Percentiles rank a stretch among this genome's conserved stretches.
These are phyloP conservation scores for Scutellaria baicalensis DNA, from an alignment of 257 asterid genomes.

Conservation along the genomic window DNA sequence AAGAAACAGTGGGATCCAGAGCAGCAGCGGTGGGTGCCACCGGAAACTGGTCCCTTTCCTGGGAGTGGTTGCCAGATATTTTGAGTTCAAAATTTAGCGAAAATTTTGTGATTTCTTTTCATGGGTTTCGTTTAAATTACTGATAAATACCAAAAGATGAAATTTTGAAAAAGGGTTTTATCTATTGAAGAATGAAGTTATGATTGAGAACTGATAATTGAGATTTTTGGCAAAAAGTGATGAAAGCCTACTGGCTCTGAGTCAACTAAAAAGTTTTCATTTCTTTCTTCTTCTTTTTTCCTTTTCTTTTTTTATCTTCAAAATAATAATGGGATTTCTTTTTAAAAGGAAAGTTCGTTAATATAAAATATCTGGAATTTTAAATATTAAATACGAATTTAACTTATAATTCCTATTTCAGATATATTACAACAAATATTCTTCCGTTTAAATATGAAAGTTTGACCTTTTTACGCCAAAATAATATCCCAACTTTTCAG, in stretches of 20 bases:
- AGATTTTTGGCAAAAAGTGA: conserved; percentile 2
- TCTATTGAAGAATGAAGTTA: not conserved
- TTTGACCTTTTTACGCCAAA: not conserved
- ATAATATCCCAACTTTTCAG: too few species aligned
- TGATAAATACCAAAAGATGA: not conserved
- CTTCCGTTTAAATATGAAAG: not conserved
- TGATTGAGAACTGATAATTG: conserved; percentile 1
- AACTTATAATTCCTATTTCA: not conserved
- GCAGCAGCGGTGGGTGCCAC: conserved; percentile 24
- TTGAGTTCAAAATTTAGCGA: not conserved
- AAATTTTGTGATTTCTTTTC: not conserved
- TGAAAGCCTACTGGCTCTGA: conserved; percentile 1
- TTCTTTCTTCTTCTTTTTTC: not conserved
- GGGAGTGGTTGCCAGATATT: conserved; percentile 32
- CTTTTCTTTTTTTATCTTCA: not conserved
- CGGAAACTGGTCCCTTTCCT: conserved; percentile 24
- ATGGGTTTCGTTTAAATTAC: not conserved
- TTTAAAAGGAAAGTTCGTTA: too few species aligned
- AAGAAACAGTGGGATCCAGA: conserved; percentile 25
- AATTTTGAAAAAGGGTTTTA: not conserved
- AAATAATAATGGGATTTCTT: not conserved
- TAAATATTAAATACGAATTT: not conserved
- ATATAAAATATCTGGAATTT: not conserved
- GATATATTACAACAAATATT: not conserved
- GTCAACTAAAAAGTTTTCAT: conserved; percentile 16